These are phyloP conservation scores for Torulaspora indica DNA, from an alignment of 805 yeast genomes.

Conservation along the genomic window DNA sequence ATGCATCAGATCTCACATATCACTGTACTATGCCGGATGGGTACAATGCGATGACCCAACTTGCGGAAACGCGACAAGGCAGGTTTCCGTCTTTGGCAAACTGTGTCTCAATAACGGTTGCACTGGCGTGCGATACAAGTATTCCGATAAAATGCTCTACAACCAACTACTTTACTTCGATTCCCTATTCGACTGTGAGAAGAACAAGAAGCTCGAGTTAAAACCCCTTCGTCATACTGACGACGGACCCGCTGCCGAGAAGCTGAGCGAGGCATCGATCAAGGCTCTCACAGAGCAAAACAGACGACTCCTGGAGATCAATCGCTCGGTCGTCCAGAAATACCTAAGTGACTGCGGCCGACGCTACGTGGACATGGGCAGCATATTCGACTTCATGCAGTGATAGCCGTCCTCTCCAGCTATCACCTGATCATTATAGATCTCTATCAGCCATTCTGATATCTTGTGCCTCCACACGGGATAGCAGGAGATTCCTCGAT, in stretches of 20 bases:
- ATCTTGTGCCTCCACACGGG: constrained; percentile 7
- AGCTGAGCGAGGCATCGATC: constrained; percentile 46
- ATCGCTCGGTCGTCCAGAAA: constrained; percentile 58
- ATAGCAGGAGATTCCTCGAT: neutral
- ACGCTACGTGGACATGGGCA: constrained; percentile 79
- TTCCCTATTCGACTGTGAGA: constrained; percentile 75
- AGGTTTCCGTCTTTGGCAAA: constrained; percentile 83
- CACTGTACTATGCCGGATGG: constrained; percentile 83
- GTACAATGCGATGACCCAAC: constrained; percentile 77
- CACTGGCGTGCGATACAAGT: constrained; percentile 76
- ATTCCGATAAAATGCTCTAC: constrained; percentile 74
- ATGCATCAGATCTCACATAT: constrained; percentile 63
- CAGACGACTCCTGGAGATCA: constrained; percentile 51
- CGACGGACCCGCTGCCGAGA: constrained; percentile 34
- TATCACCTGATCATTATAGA: constrained; percentile 1
- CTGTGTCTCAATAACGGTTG: constrained; percentile 61
- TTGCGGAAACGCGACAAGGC: constrained; percentile 76
- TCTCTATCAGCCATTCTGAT: neutral
- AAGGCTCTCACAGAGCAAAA: constrained; percentile 79
- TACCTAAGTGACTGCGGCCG: constrained; percentile 81
- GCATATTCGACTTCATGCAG: constrained; percentile 65
- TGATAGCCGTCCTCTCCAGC: neutral
- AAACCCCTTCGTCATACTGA: constrained; percentile 48
- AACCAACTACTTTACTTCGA: constrained; percentile 78
- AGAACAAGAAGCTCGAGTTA: constrained; percentile 55